Percentiles rank a stretch among this genome's conserved stretches.
Conservation (phyloP, 495 filamentous ascomycete genomes). For the Aspergillus olivimuriae region DNA sequence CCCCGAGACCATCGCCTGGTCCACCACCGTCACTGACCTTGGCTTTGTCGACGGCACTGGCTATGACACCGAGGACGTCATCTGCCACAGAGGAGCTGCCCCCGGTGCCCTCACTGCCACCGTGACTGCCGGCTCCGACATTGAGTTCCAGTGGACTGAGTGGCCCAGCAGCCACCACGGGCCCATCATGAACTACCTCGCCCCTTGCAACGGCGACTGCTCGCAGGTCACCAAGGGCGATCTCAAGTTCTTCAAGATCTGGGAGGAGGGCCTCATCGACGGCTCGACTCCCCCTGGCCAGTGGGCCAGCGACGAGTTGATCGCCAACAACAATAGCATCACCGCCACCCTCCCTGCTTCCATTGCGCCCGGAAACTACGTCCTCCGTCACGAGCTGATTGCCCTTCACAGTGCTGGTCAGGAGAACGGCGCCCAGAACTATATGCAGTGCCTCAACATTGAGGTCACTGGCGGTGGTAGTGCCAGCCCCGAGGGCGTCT, state of each 20-base stretch:
- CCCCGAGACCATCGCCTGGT: conserved; percentile 50
- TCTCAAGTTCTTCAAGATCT: conserved; percentile 73
- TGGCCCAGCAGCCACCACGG: conserved; percentile 66
- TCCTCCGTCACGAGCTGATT: conserved; percentile 73
- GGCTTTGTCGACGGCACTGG: conserved; percentile 49
- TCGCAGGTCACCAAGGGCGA: conserved; percentile 52
- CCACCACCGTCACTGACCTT: conserved; percentile 48
- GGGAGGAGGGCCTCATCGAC: conserved; percentile 51
- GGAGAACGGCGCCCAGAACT: conserved; percentile 62
- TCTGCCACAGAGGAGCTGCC: conserved; percentile 57
- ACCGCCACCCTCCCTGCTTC: conserved; percentile 57
- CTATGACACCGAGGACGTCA: conserved; percentile 51
- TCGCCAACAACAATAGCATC: conserved; percentile 57
- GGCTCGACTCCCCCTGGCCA: conserved; percentile 41
- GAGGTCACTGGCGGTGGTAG: conserved; percentile 58
- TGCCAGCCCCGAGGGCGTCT: conserved; percentile 46
- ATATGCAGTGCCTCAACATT: conserved; percentile 72
- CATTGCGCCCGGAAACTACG: conserved; percentile 64
- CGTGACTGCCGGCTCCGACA: conserved; percentile 45
- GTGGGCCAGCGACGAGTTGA: conserved; percentile 63
- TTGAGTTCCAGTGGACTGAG: conserved; percentile 56
- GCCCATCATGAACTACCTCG: conserved; percentile 69
- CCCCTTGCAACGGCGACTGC: conserved; percentile 62
- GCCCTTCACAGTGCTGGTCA: conserved; percentile 58
- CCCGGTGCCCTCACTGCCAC: conserved; percentile 46